Evolutionary conservation across 2,329 filamentous ascomycete genomes (phyloP), one percentile per base, ranked within the genome.

Genomic region (Clonostachys rosea): DNA sequence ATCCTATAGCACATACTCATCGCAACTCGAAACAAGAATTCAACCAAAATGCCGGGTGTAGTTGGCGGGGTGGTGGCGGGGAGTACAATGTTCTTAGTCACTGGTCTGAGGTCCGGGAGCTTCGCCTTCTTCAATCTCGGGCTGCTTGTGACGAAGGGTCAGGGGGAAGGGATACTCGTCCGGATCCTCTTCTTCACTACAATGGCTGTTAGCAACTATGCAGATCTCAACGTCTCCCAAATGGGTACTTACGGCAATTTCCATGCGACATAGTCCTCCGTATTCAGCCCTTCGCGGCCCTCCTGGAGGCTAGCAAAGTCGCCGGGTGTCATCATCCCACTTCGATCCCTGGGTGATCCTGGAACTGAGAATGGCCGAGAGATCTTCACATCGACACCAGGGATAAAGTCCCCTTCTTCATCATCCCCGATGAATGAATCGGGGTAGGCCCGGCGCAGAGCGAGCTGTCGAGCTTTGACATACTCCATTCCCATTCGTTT

Each of bases 401-500:
- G 89, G 60, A 97, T 96, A 69, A 91, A 94, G 63, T 94, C 88
- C 52, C 88, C 89, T 59, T 91, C 90, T 49, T 90, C 86, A 47
- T 90, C 87, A 12, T 91, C 87, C 46, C 83, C 81, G 40, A 81
- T 78, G 65, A 96, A 99, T 4, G 90, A 92, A 45, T 79, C 77
- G 44, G 94, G 92, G 67, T 97, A 99, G 17, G 94, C 94, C 67
- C 94, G 82, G 59, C 94, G 80, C 53, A 99, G 75, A 20, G 94
- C 94, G 60, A 99, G 71, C 67, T 97, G 94, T 43, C 94, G 83
- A 34, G 94, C 94, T 76, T 97, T 99, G 71, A 96, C 90, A 63
- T 99, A 99, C 70, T 99, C 94, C 85, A 97, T 86, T 18, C 94
- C 94, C 94, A 99, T 99, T 44, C 94, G 82, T 79, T 97, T 97